Evolutionary conservation across 2,329 filamentous ascomycete species (phyloP).

Genomic region (Aspergillus sp.): DNA sequence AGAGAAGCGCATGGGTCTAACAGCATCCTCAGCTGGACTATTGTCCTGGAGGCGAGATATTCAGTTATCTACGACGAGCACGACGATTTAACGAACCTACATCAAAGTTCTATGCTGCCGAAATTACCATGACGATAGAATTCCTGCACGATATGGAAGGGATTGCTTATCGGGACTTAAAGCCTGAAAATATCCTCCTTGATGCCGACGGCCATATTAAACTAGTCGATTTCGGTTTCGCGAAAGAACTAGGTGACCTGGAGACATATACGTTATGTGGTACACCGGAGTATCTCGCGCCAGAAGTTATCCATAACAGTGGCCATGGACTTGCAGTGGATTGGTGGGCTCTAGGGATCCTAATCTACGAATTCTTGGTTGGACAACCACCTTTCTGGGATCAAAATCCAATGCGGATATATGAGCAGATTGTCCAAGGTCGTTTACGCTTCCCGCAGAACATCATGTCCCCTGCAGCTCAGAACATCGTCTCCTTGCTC

Average conservation of each 20-base stretch:
- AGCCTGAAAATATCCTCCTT: slow-evolving; percentile 61
- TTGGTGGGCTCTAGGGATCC: slow-evolving; percentile 63
- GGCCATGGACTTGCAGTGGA: slow-evolving; percentile 60
- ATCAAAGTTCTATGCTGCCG: slow-evolving; percentile 59
- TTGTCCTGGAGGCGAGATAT: slow-evolving; percentile 61
- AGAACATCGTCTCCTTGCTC: slow-evolving; percentile 55
- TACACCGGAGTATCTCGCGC: slow-evolving; percentile 61
- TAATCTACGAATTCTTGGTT: slow-evolving; percentile 62
- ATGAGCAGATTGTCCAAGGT: slow-evolving; percentile 61
- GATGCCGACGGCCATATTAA: slow-evolving; percentile 60
- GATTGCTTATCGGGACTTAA: slow-evolving; percentile 60
- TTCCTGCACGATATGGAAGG: slow-evolving; percentile 58
- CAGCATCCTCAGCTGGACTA: slow-evolving; percentile 49
- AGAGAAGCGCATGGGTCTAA: neutral
- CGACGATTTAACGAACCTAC: slow-evolving; percentile 57
- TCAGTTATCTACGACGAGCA: slow-evolving; percentile 57
- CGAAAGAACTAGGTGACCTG: slow-evolving; percentile 52
- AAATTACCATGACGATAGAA: slow-evolving; percentile 59
- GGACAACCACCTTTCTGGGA: slow-evolving; percentile 64
- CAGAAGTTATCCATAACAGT: slow-evolving; percentile 60
- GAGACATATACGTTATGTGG: slow-evolving; percentile 63
- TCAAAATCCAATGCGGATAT: slow-evolving; percentile 62
- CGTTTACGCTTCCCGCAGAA: slow-evolving; percentile 54
- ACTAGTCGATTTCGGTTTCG: slow-evolving; percentile 62
- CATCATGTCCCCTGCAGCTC: slow-evolving; percentile 50